Conservation (phyloP, 352 stramenopile species). For the Pythium grandisporangium region DNA sequence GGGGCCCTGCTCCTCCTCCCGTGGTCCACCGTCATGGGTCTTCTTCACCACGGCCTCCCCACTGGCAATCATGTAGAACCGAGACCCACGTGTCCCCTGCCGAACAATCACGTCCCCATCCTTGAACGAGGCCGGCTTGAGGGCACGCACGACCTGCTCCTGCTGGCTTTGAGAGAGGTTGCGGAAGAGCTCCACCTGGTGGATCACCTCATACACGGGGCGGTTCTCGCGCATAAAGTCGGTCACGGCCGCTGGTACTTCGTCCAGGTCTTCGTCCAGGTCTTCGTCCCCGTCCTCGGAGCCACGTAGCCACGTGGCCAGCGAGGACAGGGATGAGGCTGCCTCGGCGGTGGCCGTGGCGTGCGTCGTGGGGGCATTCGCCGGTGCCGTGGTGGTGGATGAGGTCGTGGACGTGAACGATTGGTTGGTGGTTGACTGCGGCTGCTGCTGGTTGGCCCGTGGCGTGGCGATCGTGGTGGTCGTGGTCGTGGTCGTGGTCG, state of each 20-base stretch:
- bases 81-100: constrained; percentile 72
- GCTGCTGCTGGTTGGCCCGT: constrained; percentile 19
- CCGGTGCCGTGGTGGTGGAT: constrained; percentile 10
- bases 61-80: constrained; percentile 89
- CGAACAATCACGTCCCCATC: constrained; percentile 79
- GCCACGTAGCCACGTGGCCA: constrained; percentile 62
- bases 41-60: constrained; percentile 84
- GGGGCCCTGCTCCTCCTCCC: too few species aligned
- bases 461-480: constrained; percentile 35
- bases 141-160: constrained; percentile 75
- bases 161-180: constrained; percentile 85
- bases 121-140: constrained; percentile 82
- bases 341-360: constrained; percentile 6
- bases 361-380: too few species aligned
- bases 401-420: constrained; percentile 46
- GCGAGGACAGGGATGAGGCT: constrained; percentile 26
- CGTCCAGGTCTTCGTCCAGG: constrained; percentile 33
- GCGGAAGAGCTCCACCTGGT: constrained; percentile 79
- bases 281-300: constrained; percentile 58
- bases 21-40: constrained; percentile 30
- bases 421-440: too few species aligned
- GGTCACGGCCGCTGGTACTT: constrained; percentile 45
- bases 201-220: constrained; percentile 84
- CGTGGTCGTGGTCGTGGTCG: constrained; percentile 20
- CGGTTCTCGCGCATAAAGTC: constrained; percentile 78